Conservation (phyloP, 192 early-diverging fungal genomes). For the Coemansia sp. region DNA sequence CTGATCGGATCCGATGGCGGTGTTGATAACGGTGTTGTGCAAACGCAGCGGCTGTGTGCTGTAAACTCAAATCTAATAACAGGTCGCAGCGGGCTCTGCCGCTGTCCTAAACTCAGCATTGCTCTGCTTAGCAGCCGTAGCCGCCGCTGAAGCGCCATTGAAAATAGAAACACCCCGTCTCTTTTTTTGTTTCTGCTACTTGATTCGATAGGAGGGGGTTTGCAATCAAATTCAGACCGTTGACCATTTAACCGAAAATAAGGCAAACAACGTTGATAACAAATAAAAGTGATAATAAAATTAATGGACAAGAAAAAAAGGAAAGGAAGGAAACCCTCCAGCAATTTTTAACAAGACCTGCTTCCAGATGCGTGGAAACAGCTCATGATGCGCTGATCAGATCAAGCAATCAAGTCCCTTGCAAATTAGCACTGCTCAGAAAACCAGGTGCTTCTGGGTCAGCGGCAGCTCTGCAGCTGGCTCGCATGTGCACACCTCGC, state of each 20-base stretch:
- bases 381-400: no score
- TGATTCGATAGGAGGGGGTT: no score
- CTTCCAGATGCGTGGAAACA: no score
- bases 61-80: neutral
- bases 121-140: neutral
- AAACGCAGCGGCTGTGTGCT: neutral
- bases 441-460: slow-evolving; percentile 59
- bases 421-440: slow-evolving; percentile 9
- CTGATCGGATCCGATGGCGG: neutral
- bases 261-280: no score
- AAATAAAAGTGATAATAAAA: no score
- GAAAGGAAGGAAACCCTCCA: no score
- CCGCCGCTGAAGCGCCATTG: slow-evolving; percentile 7
- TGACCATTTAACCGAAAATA: no score
- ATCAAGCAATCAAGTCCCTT: no score
- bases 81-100: neutral
- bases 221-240: no score
- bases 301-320: no score
- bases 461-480: slow-evolving; percentile 73
- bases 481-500: slow-evolving; percentile 64
- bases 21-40: neutral
- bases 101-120: neutral
- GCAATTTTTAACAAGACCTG: no score
- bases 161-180: neutral
- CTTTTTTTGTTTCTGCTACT: no score